Evolutionary conservation across 495 filamentous ascomycete genomes (phyloP), one percentile per base, ranked within the genome.

Genomic region (Penicillium manginii): DNA sequence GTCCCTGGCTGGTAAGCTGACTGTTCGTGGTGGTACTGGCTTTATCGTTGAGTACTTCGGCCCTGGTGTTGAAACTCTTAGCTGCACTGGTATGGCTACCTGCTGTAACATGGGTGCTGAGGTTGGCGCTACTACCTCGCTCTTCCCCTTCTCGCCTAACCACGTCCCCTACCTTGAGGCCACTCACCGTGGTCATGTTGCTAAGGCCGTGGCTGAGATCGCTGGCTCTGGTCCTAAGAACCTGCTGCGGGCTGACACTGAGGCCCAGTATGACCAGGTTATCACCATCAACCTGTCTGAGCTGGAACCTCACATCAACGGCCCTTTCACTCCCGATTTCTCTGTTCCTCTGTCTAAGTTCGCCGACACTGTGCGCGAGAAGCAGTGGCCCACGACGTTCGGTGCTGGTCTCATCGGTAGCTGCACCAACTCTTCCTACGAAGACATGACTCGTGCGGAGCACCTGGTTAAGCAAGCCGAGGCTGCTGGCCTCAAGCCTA

Each of bases 391-490:
- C 7, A 84, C 89, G 69, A 90, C 87, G 45, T 88, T 98, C 58
- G 92, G 90, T 7, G 93, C 94, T 8, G 91, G 93, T 55, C 83
- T 98, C 26, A 98, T 98, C 66, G 94, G 94, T 45, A 96, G 91
- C 78, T 98, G 94, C 78, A 98, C 94, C 14, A 98, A 98, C 81
- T 96, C 91, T 73, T 98, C 94, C 3, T 98, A 97, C 72, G 86
- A 96, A 76, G 94, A 98, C 68, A 98, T 98, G 94, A 92, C 91
- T 10, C 87, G 94, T 50, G 89, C 92, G 15, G 94, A 97, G 79
- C 80, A 91, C 65, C 82, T 98, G 54, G 90, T 97, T 47, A 92
- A 92, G 74, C 92, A 96, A 72, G 94, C 94, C 14, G 79, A 85
- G 49, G 86, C 89, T 32, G 94, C 90, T 10, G 94, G 94, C 33